These are phyloP conservation scores for Microcos paniculata DNA, from an alignment of 345 rosid genomes.

Conservation along the genomic window DNA sequence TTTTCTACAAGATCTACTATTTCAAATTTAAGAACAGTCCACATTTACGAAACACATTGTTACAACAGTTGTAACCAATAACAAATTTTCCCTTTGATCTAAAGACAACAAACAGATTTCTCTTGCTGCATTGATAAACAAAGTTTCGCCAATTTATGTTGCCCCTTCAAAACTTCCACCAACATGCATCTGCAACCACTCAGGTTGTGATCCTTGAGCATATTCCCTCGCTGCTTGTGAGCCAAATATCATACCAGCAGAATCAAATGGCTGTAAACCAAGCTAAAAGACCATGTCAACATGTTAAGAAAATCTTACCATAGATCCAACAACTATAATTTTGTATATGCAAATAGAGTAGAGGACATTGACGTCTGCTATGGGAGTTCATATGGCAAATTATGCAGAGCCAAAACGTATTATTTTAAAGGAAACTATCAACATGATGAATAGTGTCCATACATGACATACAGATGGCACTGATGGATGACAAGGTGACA, in stretches of 20 bases:
- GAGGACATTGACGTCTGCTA: not conserved
- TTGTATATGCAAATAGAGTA: not conserved
- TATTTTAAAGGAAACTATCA: not conserved
- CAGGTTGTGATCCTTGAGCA: slow-evolving; percentile 51
- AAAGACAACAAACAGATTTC: not conserved
- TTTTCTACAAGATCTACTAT: not conserved
- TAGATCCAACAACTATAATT: not conserved
- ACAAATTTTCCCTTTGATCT: not conserved
- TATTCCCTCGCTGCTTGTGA: slow-evolving; percentile 59
- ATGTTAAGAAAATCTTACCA: not conserved
- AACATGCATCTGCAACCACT: slow-evolving; percentile 87
- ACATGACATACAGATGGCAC: not conserved
- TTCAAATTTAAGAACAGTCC: slow-evolving; percentile 7
- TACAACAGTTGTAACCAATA: slow-evolving; percentile 2
- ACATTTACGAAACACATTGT: slow-evolving; percentile 1
- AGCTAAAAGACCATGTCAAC: slow-evolving; percentile 34
- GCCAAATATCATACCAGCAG: slow-evolving; percentile 55
- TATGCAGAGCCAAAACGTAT: not conserved
- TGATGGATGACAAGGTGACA: not conserved
- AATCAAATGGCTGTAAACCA: slow-evolving; percentile 51
- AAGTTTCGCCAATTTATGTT: not conserved
- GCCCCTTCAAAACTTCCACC: slow-evolving; percentile 7
- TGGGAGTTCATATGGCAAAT: not conserved
- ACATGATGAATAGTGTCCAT: not conserved
- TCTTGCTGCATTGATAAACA: not conserved